Percentiles rank a stretch among this genome's conserved stretches.
phyloP scores from a whole-genome alignment of 1,284 basidiomycete genomes.

The Microbotryomycetes sp. region DNA sequence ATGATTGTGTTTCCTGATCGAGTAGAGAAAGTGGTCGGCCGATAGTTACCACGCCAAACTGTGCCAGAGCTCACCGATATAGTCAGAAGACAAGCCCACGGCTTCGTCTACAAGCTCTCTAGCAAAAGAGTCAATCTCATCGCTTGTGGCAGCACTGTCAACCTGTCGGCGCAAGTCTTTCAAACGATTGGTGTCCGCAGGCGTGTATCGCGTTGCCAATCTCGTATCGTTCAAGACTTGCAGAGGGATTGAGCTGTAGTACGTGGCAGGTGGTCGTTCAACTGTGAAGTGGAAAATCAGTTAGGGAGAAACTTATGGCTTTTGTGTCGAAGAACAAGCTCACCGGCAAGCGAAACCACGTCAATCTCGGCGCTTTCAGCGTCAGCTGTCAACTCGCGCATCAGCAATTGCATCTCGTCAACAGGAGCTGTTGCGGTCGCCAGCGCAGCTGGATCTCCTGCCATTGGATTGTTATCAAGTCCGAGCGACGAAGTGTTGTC shows the following conservation, averaged over 20 bases:
- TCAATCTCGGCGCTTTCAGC: conserved; percentile 64
- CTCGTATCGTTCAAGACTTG: conserved; percentile 24
- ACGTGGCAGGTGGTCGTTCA: conserved; percentile 79
- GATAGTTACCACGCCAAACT: conserved; percentile 45
- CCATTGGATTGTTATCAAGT: too few relatives aligned
- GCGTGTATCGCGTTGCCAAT: conserved; percentile 40
- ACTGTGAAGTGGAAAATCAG: conserved; percentile 47
- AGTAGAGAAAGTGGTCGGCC: neutral
- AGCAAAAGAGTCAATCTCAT: conserved; percentile 79
- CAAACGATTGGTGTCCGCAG: conserved; percentile 86
- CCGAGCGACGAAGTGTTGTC: too few relatives aligned
- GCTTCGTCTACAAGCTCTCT: conserved; percentile 74
- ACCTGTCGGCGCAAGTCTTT: conserved; percentile 89
- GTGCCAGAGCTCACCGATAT: conserved; percentile 97
- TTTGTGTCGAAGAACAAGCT: conserved; percentile 38
- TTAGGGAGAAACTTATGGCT: neutral
- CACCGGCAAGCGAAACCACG: conserved; percentile 73
- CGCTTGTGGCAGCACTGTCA: conserved; percentile 69
- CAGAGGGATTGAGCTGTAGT: conserved; percentile 81
- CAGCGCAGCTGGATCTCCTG: conserved; percentile 44
- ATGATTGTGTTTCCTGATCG: conserved; percentile 70
- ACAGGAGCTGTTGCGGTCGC: conserved; percentile 55
- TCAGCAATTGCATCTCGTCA: conserved; percentile 84
- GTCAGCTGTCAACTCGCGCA: conserved; percentile 72
- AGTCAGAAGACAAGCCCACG: conserved; percentile 90